Evolutionary conservation across 305 asterid genomes (phyloP).

Genomic region (Fraxinus baroniana): DNA sequence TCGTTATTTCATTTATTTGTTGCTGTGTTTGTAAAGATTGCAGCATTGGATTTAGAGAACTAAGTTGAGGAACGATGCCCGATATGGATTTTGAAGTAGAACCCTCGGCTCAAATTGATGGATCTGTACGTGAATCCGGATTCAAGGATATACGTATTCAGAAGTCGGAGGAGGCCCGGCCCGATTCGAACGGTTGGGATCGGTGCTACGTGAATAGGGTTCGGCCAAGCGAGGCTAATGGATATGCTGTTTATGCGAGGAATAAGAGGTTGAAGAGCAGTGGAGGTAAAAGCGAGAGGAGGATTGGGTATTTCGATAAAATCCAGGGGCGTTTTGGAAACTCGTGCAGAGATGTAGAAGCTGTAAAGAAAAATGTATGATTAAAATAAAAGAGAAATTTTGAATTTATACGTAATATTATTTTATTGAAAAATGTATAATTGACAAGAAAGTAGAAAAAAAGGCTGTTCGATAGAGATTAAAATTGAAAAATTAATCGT

Average conservation of each 20-base stretch:
- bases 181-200: slow-evolving; percentile 42
- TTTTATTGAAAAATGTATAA: too few relatives aligned
- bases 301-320: slow-evolving; percentile 27
- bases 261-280: slow-evolving; percentile 57
- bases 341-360: slow-evolving; percentile 27
- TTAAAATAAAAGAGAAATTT: too few relatives aligned
- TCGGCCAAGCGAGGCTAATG: slow-evolving; percentile 56
- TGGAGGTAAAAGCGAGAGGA: slow-evolving; percentile 21
- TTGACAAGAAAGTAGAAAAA: too few relatives aligned
- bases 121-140: slow-evolving; percentile 18
- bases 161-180: slow-evolving; percentile 8
- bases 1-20: slow-evolving; percentile 22
- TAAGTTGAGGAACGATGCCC: slow-evolving; percentile 23
- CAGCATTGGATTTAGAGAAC: slow-evolving; percentile 24
- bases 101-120: slow-evolving; percentile 23
- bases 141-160: slow-evolving; percentile 18
- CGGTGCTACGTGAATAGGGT: slow-evolving; percentile 36
- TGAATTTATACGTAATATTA: too few relatives aligned
- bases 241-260: slow-evolving; percentile 65
- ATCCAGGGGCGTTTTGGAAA: slow-evolving; percentile 23
- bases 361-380: background rate
- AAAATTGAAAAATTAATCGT: too few relatives aligned
- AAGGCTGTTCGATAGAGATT: too few relatives aligned
- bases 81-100: slow-evolving; percentile 32
- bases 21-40: slow-evolving; percentile 32